Percentiles rank a stretch among this genome's conserved stretches.
phyloP scores from a whole-genome alignment of 179 eudicot genomes.

The Monotropa hypopitys region DNA sequence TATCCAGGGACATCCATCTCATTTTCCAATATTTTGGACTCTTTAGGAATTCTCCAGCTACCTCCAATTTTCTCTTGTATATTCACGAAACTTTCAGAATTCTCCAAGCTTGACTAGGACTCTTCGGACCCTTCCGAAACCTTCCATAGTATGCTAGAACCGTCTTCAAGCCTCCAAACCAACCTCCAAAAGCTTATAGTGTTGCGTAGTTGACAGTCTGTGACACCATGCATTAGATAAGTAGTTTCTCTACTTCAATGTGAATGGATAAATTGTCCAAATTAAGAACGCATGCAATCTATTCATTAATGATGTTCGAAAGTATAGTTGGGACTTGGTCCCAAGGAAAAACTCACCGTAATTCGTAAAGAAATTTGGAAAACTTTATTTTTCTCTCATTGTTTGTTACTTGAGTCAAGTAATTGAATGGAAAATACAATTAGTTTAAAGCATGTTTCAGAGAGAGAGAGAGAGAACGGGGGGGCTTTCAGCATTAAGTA shows the following conservation, averaged over 20 bases:
- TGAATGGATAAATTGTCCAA: neutral
- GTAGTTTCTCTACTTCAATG: neutral
- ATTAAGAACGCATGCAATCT: neutral
- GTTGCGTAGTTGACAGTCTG: too few species aligned
- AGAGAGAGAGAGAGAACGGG: neutral
- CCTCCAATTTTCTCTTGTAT: too few species aligned
- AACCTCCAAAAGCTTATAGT: too few species aligned
- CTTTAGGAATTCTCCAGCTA: too few species aligned
- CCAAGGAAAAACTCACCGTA: neutral
- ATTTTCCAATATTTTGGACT: too few species aligned
- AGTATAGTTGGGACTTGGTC: neutral
- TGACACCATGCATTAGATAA: neutral
- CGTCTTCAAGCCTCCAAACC: too few species aligned
- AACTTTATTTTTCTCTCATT: neutral
- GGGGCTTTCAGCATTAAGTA: neutral
- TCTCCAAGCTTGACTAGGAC: too few species aligned
- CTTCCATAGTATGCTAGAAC: too few species aligned
- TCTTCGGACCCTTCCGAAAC: too few species aligned
- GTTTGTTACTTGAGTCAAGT: neutral
- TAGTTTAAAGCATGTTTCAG: neutral
- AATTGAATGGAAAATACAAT: neutral
- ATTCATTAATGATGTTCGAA: neutral
- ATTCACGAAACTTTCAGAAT: too few species aligned
- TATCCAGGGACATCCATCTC: too few species aligned
- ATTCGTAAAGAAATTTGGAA: neutral